Evolutionary conservation across 2,329 filamentous ascomycete genomes (phyloP), one percentile per base, ranked within the genome.

Genomic region (Corynespora cassiicola): DNA sequence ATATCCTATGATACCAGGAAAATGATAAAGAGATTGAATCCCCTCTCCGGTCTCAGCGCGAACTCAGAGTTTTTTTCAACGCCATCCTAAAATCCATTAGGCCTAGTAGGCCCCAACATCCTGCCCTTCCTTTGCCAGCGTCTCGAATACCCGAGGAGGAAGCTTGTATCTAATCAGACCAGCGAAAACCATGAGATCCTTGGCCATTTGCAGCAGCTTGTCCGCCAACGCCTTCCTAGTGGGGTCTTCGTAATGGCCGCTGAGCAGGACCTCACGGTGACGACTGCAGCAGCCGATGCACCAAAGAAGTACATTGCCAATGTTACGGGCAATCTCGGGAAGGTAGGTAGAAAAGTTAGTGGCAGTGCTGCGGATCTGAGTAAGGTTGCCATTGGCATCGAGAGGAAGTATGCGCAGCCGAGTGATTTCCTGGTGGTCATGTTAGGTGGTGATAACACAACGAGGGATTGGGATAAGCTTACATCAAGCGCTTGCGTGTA

Each of bases 301-400:
- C 94, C 94, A 97, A 74, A 96, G 86, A 48, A 99, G 80, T 47
- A 97, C 77, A 68, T 92, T 90, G 12, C 92, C 92, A 56, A 96
- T 85, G 60, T 94, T 95, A 64, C 89, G 85, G 3, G 91, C 86
- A 25, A 99, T 87, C 6, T 90, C 82, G 52, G 89, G 83, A 4
- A 90, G 82, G 25, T 95, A 79, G 2, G 80, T 77, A 11, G 88
- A 81, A 72, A 99, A 97, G 46, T 85, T 86, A 56, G 88, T 84
- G 1, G 92, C 90, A 45, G 85, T 85, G 50, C 79, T 79, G 48
- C 94, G 88, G 70, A 99, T 92, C 31, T 78, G 80, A 56, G 83
- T 80, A 41, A 94, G 83, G 59, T 92, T 86, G 58, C 89, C 88
- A 16, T 74, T 73, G 11, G 88, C 86, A 32, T 84, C 78, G 29